Evolutionary conservation across 208 protist species (phyloP).

Genomic region (Phytomonas serpens): DNA sequence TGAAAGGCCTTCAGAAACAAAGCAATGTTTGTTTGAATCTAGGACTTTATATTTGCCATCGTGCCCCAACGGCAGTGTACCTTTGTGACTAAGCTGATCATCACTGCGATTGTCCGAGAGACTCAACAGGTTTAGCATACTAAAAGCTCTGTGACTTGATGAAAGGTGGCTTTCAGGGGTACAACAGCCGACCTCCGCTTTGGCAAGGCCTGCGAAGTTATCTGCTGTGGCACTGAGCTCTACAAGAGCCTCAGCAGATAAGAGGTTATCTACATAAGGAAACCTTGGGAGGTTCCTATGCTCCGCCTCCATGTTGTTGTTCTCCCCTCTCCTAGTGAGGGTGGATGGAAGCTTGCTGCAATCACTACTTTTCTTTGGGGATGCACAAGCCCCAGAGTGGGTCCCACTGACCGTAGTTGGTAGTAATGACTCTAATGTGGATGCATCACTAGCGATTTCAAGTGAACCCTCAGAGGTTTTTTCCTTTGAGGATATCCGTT

Average conservation of each 20-base stretch:
- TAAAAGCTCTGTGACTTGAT: neutral
- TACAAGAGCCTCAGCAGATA: neutral
- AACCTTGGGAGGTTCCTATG: neutral
- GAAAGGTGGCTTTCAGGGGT: neutral
- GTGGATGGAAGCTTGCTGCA: neutral
- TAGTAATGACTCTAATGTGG: neutral
- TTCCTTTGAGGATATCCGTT: neutral
- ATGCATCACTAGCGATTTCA: neutral
- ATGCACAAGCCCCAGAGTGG: neutral
- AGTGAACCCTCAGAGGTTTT: neutral
- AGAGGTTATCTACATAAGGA: neutral
- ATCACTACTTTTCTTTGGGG: neutral
- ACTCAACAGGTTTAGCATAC: neutral
- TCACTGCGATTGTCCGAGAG: neutral
- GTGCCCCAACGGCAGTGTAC: neutral
- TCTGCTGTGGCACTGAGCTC: neutral
- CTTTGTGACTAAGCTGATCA: neutral
- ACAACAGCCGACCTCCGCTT: neutral
- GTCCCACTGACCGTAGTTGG: neutral
- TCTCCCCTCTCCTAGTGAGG: neutral
- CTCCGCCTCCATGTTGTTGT: neutral
- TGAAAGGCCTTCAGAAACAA: neutral
- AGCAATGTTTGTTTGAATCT: neutral
- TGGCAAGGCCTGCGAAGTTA: neutral
- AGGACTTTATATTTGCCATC: neutral